Percentiles rank a stretch among this genome's conserved stretches.
These are phyloP conservation scores for Yarrowia porcina DNA, from an alignment of 805 yeast species.

Conservation along the genomic window DNA sequence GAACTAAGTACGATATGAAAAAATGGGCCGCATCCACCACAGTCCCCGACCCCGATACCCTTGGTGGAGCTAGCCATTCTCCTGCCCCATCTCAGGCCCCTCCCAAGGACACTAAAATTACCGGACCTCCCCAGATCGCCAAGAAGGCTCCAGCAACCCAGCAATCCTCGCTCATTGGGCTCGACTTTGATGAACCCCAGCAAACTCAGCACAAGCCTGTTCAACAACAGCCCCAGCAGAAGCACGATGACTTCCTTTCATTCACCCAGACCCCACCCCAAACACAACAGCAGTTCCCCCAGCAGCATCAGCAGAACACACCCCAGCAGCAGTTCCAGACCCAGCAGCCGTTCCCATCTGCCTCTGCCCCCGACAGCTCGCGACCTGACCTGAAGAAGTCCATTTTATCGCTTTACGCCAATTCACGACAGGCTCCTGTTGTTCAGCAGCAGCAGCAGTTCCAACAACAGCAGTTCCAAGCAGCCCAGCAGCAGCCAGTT, in stretches of 20 bases:
- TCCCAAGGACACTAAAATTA: constrained; percentile 7
- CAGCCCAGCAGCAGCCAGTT: constrained; percentile 20
- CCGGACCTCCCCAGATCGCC: constrained; percentile 13
- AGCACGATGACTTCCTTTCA: constrained; percentile 11
- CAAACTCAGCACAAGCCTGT: constrained; percentile 26
- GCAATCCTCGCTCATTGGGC: constrained; percentile 30
- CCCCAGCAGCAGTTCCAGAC: constrained; percentile 30
- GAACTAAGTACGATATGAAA: constrained; percentile 86
- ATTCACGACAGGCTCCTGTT: constrained; percentile 36
- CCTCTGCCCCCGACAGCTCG: constrained; percentile 34
- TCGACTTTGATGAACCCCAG: constrained; percentile 32
- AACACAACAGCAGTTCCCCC: constrained; percentile 31
- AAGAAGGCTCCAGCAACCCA: constrained; percentile 25
- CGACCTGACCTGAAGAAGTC: constrained; percentile 91
- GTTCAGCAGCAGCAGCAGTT: constrained; percentile 22
- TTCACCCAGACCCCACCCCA: constrained; percentile 26
- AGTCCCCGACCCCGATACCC: constrained; percentile 58
- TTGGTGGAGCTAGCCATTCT: constrained; percentile 29
- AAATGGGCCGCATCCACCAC: constrained; percentile 69
- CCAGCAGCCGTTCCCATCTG: constrained; percentile 27
- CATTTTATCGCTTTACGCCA: constrained; percentile 75
- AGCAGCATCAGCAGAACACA: constrained; percentile 20
- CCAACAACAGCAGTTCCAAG: constrained; percentile 8
- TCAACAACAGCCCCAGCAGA: constrained; percentile 27
- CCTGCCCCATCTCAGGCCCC: constrained; percentile 20